Base-by-base conservation (phyloP, 768 basidiomycete species). In the Cystofilobasidium capitatum region DNA sequence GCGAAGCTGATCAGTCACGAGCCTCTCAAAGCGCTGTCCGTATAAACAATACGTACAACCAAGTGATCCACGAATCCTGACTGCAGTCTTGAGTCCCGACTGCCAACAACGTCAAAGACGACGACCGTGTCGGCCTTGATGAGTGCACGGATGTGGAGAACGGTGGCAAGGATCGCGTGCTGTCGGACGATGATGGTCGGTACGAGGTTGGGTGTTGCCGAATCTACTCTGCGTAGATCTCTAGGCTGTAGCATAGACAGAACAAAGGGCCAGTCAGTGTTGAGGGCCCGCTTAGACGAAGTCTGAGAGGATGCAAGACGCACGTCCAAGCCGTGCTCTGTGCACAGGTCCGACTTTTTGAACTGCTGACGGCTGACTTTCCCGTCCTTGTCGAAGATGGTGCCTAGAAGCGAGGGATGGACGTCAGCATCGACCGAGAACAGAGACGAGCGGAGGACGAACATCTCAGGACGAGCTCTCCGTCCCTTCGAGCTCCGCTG, bases 191-290 rank as follows among this genome's bases (percentile, higher is more conserved):
- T 83, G 73, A 98, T 93, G 47, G 92, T 92, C 45, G 93, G 92
- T 22, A 98, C 88, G 65, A 94, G 84, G 77, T 93, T 96, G 40
- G 93, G 91, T 71, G 92, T 83, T 71, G 91, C 82, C 5, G 90
- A 92, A 79, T 98, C 94, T 71, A 98, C 89, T 81, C 97, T 96
- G 64, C 94, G 87, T 29, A 98, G 81, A 80, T 98, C 94, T 81
- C 94, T 88, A 72, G 91, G 88, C 89, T 92, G 72, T 26, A 29
- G 26, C 35, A 39, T 12, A 17, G 33, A 72, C 65, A 68, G 69
- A 17, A n/a, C 8, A 40, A 37, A n/a, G n/a, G 33, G 5, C 40
- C 69, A 33, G 10, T 9, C 13, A 0, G n/a, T 20, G 14, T 26
- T 51, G 33, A 29, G 14, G 29, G 33, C 45, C 17, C n/a, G 39